Evolutionary conservation across 192 early-diverging fungal species (phyloP), one percentile per base, ranked within the genome.

Genomic region (Tieghemiomyces parasiticus): DNA sequence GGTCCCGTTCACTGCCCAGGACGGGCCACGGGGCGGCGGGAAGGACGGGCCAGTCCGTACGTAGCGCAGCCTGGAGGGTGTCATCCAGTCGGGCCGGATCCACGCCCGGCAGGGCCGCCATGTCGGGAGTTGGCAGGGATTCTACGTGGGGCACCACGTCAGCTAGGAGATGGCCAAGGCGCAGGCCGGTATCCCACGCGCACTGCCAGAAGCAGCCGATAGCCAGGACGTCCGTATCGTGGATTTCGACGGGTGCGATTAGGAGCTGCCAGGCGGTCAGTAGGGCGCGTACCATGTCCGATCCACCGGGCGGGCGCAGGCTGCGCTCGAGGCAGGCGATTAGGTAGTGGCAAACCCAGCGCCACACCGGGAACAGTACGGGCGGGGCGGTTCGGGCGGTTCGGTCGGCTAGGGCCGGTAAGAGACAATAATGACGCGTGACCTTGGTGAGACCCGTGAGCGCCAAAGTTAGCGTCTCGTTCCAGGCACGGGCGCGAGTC

Each of bases 41-140:
- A n/a, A n/a, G n/a, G n/a, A n/a, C n/a, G n/a, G n/a, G n/a, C n/a
- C n/a, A n/a, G n/a, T n/a, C n/a, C n/a, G n/a, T n/a, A n/a, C n/a
- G n/a, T n/a, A n/a, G n/a, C n/a, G 65, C 63, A 52, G 90, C 84
- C 16, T 82, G 67, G n/a, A 65, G 60, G 35, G 82, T 65, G 54
- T 79, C 84, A 4, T 78, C 71, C 2, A 78, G 79, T 16, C 90
- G 61, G 1, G 84, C 81, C 31, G 90, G 85, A 63, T 93, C 86
- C 2, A 81, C 84, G 46, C 89, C 86, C 6, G 59, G 53, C 14
- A 16, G 74, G 66, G 19, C 66, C 65, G 8, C 59, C 69, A 3
- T 61, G n/a, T n/a, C n/a, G n/a, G n/a, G n/a, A n/a, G n/a, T n/a
- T n/a, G n/a, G n/a, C n/a, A n/a, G n/a, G n/a, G n/a, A n/a, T n/a